These are phyloP conservation scores for Coemansia sp. DNA, from an alignment of 192 early-diverging fungal species.

Conservation along the genomic window DNA sequence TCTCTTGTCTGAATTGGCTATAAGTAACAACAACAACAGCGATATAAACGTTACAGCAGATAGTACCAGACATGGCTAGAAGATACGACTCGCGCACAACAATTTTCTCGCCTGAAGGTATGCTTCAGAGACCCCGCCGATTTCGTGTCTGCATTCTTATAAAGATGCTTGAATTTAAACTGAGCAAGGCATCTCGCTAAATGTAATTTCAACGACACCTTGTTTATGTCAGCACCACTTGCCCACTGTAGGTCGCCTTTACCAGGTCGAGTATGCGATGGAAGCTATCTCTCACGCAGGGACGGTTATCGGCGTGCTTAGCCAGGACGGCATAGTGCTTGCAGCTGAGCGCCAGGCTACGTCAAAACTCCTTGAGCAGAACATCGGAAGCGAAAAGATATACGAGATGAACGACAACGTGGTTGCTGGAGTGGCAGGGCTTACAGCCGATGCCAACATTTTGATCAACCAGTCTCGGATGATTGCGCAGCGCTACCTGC, in stretches of 20 bases:
- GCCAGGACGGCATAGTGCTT: slow-evolving; percentile 91
- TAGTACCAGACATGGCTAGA: slow-evolving; percentile 73
- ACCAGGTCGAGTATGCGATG: slow-evolving; percentile 99
- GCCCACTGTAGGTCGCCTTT: slow-evolving; percentile 75
- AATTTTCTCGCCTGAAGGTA: slow-evolving; percentile 99
- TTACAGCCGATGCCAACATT: slow-evolving; percentile 95
- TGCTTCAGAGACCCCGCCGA: background rate
- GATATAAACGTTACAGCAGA: no score
- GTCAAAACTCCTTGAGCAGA: slow-evolving; percentile 90
- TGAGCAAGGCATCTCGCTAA: background rate
- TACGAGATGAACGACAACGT: slow-evolving; percentile 94
- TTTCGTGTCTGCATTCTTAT: no score
- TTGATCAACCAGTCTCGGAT: slow-evolving; percentile 86
- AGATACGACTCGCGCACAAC: slow-evolving; percentile 98
- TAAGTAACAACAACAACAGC: background rate
- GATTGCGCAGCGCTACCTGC: slow-evolving; percentile 85
- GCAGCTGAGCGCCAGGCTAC: slow-evolving; percentile 96
- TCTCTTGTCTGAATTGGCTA: background rate
- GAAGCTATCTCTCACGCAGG: slow-evolving; percentile 98
- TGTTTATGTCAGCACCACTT: background rate
- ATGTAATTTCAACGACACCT: background rate
- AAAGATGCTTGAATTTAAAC: background rate
- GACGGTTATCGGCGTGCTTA: slow-evolving; percentile 88
- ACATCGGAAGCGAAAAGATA: slow-evolving; percentile 87
- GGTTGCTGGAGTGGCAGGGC: slow-evolving; percentile 93